Evolutionary conservation across 2,329 filamentous ascomycete genomes (phyloP).

Genomic region (Neoscytalidium dimidiatum): DNA sequence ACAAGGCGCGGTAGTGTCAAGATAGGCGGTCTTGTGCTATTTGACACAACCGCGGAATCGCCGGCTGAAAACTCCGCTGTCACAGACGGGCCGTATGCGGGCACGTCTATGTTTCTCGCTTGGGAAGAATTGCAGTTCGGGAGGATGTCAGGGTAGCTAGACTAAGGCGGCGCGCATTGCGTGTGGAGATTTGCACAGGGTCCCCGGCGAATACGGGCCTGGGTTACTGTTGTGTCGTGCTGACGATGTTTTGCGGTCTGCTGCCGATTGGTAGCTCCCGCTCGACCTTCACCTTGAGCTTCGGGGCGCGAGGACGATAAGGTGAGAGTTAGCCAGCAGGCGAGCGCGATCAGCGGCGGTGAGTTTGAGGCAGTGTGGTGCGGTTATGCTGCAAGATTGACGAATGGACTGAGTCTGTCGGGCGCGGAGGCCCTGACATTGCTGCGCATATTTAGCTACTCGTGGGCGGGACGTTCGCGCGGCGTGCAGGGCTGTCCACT

Average conservation of each 20-base stretch:
- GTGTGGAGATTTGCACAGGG: constrained; percentile 14
- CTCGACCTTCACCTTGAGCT: neutral
- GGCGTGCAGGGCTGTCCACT: constrained; percentile 1
- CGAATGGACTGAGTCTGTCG: neutral
- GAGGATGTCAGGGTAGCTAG: neutral
- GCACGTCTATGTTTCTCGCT: neutral
- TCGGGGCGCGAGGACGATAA: neutral
- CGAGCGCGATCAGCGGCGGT: constrained; percentile 7
- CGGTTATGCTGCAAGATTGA: neutral
- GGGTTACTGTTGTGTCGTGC: neutral
- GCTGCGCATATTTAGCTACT: constrained; percentile 9
- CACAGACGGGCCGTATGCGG: neutral
- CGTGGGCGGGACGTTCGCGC: neutral
- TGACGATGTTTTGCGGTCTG: neutral
- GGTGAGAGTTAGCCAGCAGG: neutral
- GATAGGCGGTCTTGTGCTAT: neutral
- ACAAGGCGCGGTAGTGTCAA: neutral
- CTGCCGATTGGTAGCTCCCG: neutral
- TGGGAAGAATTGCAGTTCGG: constrained; percentile 2
- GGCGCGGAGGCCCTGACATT: neutral
- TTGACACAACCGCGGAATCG: neutral
- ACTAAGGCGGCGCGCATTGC: neutral
- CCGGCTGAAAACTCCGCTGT: neutral
- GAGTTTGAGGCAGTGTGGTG: neutral
- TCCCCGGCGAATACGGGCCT: neutral